phyloP scores from a whole-genome alignment of 306 rosid genomes.

The Mimosa bimucronata region DNA sequence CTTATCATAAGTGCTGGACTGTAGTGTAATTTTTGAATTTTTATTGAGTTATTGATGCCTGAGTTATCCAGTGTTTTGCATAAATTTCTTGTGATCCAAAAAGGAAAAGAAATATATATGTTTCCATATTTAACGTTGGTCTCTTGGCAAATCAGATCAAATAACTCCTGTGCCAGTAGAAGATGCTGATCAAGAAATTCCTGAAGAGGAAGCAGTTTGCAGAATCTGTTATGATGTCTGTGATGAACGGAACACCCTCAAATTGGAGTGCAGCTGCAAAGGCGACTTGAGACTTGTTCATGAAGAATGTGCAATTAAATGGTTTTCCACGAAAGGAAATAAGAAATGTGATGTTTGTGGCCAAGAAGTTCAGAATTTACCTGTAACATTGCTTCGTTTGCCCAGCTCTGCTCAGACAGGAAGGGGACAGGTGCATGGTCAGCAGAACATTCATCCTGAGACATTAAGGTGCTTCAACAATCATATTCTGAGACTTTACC shows the following conservation, averaged over 20 bases:
- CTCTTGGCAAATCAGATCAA: slow-evolving; percentile 64
- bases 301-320: slow-evolving; percentile 81
- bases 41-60: slow-evolving; percentile 1
- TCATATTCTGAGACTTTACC: slow-evolving; percentile 10
- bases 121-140: slow-evolving; percentile 10
- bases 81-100: neutral
- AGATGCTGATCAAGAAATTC: slow-evolving; percentile 84
- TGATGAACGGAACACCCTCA: slow-evolving; percentile 85
- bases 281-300: slow-evolving; percentile 90
- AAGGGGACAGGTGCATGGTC: slow-evolving; percentile 52
- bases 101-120: neutral
- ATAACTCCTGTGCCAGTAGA: slow-evolving; percentile 68
- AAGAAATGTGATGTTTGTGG: slow-evolving; percentile 88
- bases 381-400: slow-evolving; percentile 86
- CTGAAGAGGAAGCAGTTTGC: slow-evolving; percentile 98
- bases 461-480: slow-evolving; percentile 61
- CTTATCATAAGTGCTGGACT: slow-evolving; percentile 28
- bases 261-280: slow-evolving; percentile 98
- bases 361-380: slow-evolving; percentile 85
- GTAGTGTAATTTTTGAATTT: slow-evolving; percentile 1
- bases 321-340: slow-evolving; percentile 89
- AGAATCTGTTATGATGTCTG: slow-evolving; percentile 89
- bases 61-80: slow-evolving; percentile 11
- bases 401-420: slow-evolving; percentile 60
- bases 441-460: slow-evolving; percentile 54